Evolutionary conservation across 139 green algal genomes (phyloP).

Genomic region (Chlamydomonas sphaeroides): DNA sequence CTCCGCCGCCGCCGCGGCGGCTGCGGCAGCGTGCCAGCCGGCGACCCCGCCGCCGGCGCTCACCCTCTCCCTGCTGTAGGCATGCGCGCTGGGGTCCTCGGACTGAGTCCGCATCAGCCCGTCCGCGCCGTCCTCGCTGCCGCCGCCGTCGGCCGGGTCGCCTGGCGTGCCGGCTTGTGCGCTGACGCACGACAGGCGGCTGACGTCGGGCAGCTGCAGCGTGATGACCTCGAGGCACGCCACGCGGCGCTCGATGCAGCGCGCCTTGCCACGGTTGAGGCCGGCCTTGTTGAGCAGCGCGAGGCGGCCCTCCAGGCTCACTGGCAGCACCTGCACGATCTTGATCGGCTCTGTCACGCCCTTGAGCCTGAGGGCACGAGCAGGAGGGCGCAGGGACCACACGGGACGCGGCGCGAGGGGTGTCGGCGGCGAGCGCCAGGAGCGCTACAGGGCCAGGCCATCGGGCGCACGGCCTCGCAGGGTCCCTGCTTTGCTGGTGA

Average conservation of each 20-base stretch:
- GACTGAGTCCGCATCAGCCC: no score
- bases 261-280: conserved; percentile 48
- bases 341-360: conserved; percentile 54
- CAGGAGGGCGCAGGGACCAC: no score
- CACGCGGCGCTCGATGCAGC: conserved; percentile 46
- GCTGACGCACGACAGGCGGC: conserved; percentile 27
- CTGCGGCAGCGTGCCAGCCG: no score
- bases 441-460: no score
- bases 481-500: no score
- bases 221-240: conserved; percentile 20
- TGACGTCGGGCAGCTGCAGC: conserved; percentile 46
- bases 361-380: conserved; percentile 42
- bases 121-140: no score
- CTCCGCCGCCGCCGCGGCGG: no score
- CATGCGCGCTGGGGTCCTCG: background rate
- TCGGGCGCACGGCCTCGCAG: no score
- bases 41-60: background rate
- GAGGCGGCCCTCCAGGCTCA: conserved; percentile 40
- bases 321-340: conserved; percentile 46
- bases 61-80: background rate
- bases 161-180: no score
- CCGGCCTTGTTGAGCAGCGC: conserved; percentile 27
- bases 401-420: no score
- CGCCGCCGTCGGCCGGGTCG: background rate
- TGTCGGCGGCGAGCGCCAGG: no score